These are phyloP conservation scores for Cyclocybe cylindracea DNA, from an alignment of 768 basidiomycete genomes.

Conservation along the genomic window DNA sequence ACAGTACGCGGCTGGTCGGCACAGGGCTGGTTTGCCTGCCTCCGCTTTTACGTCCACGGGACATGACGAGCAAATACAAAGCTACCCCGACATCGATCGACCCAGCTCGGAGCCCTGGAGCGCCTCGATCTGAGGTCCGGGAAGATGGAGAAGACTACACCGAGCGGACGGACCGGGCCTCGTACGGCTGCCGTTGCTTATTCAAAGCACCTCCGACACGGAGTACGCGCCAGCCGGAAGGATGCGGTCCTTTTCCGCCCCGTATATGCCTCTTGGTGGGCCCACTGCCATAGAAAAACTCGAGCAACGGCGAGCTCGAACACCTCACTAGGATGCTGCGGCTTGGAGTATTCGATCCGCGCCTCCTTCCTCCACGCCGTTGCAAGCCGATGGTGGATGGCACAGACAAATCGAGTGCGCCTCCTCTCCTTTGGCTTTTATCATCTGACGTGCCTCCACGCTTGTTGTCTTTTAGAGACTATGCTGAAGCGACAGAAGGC, in stretches of 20 bases:
- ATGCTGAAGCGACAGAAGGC: conserved; percentile 3
- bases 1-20: too few relatives aligned
- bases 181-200: conserved; percentile 4
- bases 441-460: not conserved
- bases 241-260: conserved; percentile 6
- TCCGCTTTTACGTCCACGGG: too few relatives aligned
- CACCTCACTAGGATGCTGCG: conserved; percentile 8
- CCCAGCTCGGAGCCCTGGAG: not conserved
- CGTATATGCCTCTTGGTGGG: conserved; percentile 3
- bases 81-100: conserved; percentile 5
- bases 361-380: not conserved
- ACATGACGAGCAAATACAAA: not conserved
- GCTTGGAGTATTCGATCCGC: conserved; percentile 7
- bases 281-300: not conserved
- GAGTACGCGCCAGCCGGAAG: not conserved
- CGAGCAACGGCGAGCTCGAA: not conserved
- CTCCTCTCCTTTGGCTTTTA: not conserved
- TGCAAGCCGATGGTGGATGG: not conserved
- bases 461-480: not conserved
- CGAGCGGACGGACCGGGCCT: not conserved
- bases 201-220: conserved; percentile 4
- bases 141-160: not conserved
- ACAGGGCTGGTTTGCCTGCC: too few relatives aligned
- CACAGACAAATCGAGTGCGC: conserved; percentile 2
- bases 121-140: not conserved